A percentile compares a stretch with the other conserved stretches of the same genome.
Evolutionary conservation across 2,329 filamentous ascomycete genomes (phyloP).

Genomic region (Colletotrichum cordylinicola): DNA sequence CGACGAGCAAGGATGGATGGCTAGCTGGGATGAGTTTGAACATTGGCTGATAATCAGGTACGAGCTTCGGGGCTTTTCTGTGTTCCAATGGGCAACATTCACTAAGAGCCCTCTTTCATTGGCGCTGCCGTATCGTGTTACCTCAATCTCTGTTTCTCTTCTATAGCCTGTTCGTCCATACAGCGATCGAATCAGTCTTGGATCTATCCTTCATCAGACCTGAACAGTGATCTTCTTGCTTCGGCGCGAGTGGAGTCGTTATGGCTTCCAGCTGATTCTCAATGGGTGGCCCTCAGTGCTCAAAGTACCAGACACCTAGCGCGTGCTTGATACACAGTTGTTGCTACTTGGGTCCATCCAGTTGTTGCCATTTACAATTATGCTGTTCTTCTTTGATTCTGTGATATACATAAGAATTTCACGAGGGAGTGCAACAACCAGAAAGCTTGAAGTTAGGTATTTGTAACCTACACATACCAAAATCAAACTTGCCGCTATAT

Average conservation of each 20-base stretch:
- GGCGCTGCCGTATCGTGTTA: neutral
- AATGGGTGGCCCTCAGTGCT: neutral
- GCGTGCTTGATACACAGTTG: rapidly evolving
- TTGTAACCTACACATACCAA: no score
- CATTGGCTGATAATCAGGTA: rapidly evolving
- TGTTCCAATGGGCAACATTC: neutral
- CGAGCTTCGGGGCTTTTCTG: neutral
- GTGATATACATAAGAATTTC: no score
- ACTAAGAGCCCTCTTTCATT: neutral
- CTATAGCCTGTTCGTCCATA: neutral
- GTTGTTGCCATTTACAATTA: rapidly evolving
- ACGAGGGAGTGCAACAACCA: no score
- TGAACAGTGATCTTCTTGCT: neutral
- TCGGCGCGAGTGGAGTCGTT: neutral
- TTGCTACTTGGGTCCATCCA: neutral
- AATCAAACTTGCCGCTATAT: no score
- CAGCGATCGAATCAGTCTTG: neutral
- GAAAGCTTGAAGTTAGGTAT: no score
- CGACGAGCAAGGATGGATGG: rapidly evolving
- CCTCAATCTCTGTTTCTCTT: rapidly evolving
- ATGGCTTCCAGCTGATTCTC: rapidly evolving
- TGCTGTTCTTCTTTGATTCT: neutral
- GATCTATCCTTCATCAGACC: rapidly evolving
- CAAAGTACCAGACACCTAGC: rapidly evolving
- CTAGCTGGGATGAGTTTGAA: neutral